Percentiles rank a stretch among this genome's conserved stretches.
Conservation (phyloP, 2,329 filamentous ascomycete species). For the Cladosporium halotolerans region DNA sequence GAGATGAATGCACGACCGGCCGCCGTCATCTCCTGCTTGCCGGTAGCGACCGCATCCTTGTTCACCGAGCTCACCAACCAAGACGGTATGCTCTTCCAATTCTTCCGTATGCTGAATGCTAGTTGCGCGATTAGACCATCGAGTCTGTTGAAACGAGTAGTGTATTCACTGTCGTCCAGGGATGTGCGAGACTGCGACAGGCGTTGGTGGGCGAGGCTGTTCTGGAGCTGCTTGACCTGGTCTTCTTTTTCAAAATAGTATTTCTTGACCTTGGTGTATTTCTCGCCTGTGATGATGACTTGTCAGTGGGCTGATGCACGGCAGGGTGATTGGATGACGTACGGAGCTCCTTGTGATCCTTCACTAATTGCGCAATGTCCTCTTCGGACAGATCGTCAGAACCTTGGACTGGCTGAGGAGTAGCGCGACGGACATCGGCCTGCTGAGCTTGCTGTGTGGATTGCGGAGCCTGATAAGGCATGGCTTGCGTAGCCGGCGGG, state of each 20-base stretch:
- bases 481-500: constrained; percentile 39
- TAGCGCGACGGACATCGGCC: constrained; percentile 27
- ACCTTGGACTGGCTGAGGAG: constrained; percentile 39
- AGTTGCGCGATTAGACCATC: constrained; percentile 93
- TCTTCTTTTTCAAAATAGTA: constrained; percentile 90
- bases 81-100: constrained; percentile 74
- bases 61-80: constrained; percentile 81
- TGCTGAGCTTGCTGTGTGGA: constrained; percentile 14
- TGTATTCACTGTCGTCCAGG: constrained; percentile 91
- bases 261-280: constrained; percentile 97
- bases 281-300: constrained; percentile 58
- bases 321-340: constrained; percentile 20
- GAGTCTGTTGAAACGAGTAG: constrained; percentile 78
- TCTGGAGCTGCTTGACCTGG: constrained; percentile 90
- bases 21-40: constrained; percentile 96
- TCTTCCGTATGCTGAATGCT: constrained; percentile 91
- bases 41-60: constrained; percentile 74
- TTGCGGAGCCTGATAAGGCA: constrained; percentile 33
- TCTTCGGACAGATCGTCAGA: constrained; percentile 43
- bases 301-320: neutral
- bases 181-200: constrained; percentile 91
- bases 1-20: constrained; percentile 84
- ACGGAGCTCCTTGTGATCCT: constrained; percentile 47
- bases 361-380: constrained; percentile 41
- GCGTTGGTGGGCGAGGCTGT: constrained; percentile 93